These are phyloP conservation scores for Penicillium coffeae DNA, from an alignment of 495 filamentous ascomycete genomes.

Conservation along the genomic window DNA sequence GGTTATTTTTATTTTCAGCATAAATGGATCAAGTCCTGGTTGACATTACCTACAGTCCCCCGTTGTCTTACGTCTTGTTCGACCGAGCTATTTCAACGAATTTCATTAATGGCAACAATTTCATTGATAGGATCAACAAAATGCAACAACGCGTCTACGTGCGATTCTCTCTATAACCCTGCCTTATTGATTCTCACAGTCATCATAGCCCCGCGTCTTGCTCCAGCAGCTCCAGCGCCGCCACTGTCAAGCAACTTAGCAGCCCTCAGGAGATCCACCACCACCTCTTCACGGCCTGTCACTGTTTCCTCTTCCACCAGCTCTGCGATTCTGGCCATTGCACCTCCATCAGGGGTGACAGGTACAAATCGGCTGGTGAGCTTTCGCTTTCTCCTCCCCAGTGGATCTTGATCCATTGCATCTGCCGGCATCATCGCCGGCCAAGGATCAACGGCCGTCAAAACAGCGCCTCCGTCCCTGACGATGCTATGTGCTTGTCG, in stretches of 20 bases:
- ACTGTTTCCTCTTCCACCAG: slow-evolving; percentile 32
- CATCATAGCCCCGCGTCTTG: slow-evolving; percentile 28
- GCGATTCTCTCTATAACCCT: slow-evolving; percentile 1
- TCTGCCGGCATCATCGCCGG: slow-evolving; percentile 15
- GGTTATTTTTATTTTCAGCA: background rate
- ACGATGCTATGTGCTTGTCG: slow-evolving; percentile 33
- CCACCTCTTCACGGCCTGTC: slow-evolving; percentile 28
- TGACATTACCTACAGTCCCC: background rate
- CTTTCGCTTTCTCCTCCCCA: slow-evolving; percentile 19
- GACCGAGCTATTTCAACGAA: background rate
- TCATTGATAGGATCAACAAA: no score
- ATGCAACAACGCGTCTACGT: no score
- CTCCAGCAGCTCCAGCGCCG: slow-evolving; percentile 24
- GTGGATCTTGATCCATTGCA: slow-evolving; percentile 12
- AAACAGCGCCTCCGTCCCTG: slow-evolving; percentile 30
- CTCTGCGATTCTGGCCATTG: slow-evolving; percentile 27
- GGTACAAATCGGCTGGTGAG: slow-evolving; percentile 35
- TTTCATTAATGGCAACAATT: no score
- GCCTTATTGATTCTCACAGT: slow-evolving; percentile 32
- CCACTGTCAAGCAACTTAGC: slow-evolving; percentile 26
- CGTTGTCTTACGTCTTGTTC: background rate
- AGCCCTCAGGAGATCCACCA: slow-evolving; percentile 30
- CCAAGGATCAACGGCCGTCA: slow-evolving; percentile 34
- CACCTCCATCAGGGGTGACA: slow-evolving; percentile 33
- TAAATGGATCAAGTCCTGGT: background rate